Evolutionary conservation across 441 rosid species (phyloP), one percentile per base, ranked within the genome.

Genomic region (Gossypium davidsonii): DNA sequence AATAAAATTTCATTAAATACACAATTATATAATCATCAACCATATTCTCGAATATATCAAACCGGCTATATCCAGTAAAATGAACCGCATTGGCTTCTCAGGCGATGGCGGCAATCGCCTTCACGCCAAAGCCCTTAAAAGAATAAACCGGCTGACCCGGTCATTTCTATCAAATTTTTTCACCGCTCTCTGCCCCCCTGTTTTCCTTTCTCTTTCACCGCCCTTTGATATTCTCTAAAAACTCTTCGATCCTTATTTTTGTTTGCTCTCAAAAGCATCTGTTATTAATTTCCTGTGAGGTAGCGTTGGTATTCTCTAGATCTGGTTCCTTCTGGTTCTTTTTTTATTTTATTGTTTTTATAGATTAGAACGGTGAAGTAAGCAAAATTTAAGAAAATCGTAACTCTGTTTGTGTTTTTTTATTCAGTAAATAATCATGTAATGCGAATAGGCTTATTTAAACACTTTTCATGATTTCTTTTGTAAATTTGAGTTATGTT

Each of bases 41-140:
- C 52, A 18, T 21, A 12, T 58, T 39, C 53, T 65, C 17, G 31
- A 65, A 65, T 1, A 11, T 12, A 2, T 42, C 69, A 20, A 65
- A 65, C 91, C 84, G 87, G 88, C 73, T 79, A 63, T 75, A 79
- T 76, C 83, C 87, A 79, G 93, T 90, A 74, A 83, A 78, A n/a
- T 34, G 9, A 37, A 4, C 57, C 14, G 0, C 76, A 63, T 69
- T 57, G 39, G 49, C 73, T 72, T 77, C 1, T 12, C 4, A 11
- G 52, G 31, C 15, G 56, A 79, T 39, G 63, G 39, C 39, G 17
- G 37, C 63, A 58, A 58, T 26, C 63, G 51, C 66, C 55, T 73
- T 25, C 21, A 67, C 58, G 23, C 58, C 15, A 3, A n/a, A 25
- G n/a, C 71, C 58, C 58, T 8, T n/a, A 15, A 15, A 49, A 60